Base-by-base conservation (phyloP, 1,284 basidiomycete genomes). In the Ganoderma meredithae region DNA sequence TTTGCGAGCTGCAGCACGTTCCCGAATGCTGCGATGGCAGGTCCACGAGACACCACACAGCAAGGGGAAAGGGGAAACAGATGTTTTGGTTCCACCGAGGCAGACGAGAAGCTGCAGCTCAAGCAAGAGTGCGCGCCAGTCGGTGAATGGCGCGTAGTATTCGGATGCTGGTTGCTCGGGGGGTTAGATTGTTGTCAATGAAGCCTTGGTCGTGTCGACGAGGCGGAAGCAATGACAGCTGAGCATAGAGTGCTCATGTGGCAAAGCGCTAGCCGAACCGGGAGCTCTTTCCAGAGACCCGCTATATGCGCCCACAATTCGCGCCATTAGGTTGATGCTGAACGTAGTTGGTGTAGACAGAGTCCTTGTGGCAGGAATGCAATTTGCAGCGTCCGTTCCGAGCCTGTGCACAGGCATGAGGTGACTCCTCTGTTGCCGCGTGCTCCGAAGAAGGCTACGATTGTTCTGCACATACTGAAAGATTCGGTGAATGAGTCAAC, bases 81-180 rank as follows among this genome's bases (percentile, higher is more conserved):
- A n/a, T 36, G 33, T 15, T 15, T 58, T 33, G 33, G 55, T n/a
- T 31, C 55, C 6, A 27, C 19, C 31, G 31, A 39, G 55, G 10
- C 33, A 31, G 9, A 58, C 36, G 36, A 31, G 19, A 9, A 39
- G 19, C 53, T 33, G 17, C 8, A 58, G 55, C 31, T 56, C 15
- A 33, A 36, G 13, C 53, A 31, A 19, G 55, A 22, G 33, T 58
- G 33, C 55, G 33, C 33, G 39, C 55, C 9, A 36, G 55, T 58
- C 55, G 55, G 55, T 33, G 55, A 22, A 36, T 17, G 31, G 55
- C n/a, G 7, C 55, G 39, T 36, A 5, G 19, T 36, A 39, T 9
- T 58, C 55, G 55, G 55, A 22, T 39, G 33, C 55, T 36, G 33
- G 12, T 39, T 33, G 17, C n/a, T 56, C 55, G 55, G 55, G 33